Conservation (phyloP, 257 asterid genomes). For the Forsythia viridissima region DNA sequence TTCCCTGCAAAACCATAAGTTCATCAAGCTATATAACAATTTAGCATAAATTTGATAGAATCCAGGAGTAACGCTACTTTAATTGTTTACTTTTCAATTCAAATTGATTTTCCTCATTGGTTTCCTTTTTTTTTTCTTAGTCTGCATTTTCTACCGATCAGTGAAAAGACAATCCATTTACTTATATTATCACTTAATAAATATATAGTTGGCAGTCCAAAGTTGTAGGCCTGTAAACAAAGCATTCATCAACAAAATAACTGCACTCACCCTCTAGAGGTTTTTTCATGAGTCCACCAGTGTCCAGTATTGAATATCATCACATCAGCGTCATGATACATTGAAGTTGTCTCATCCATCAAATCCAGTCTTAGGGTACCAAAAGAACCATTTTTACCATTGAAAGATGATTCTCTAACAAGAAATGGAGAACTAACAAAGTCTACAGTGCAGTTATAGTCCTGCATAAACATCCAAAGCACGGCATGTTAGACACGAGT, state of each 20-base stretch:
- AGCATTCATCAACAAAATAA: not conserved
- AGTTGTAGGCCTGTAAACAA: not conserved
- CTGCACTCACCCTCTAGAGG: constrained; percentile 76
- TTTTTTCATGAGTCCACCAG: constrained; percentile 99
- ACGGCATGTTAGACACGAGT: constrained; percentile 9
- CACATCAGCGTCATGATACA: constrained; percentile 92
- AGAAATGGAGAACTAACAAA: constrained; percentile 90
- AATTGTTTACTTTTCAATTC: too few species aligned
- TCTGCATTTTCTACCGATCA: too few species aligned
- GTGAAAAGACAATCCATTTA: not conserved
- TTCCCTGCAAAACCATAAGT: constrained; percentile 52
- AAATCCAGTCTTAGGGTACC: constrained; percentile 84
- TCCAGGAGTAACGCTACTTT: too few species aligned
- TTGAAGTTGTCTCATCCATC: constrained; percentile 74
- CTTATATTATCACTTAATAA: not conserved
- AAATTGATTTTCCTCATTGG: too few species aligned
- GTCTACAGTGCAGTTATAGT: constrained; percentile 81
- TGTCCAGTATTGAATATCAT: constrained; percentile 89
- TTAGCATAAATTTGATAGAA: not conserved
- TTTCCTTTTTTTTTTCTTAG: too few species aligned
- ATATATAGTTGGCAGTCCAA: not conserved
- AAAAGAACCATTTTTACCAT: constrained; percentile 58
- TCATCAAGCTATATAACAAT: not conserved
- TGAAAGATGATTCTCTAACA: constrained; percentile 60
- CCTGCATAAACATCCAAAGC: constrained; percentile 49